A percentile compares a stretch with the other conserved stretches of the same genome.
phyloP scores from a whole-genome alignment of 352 stramenopile species.

The Phytophthora chlamydospora region DNA sequence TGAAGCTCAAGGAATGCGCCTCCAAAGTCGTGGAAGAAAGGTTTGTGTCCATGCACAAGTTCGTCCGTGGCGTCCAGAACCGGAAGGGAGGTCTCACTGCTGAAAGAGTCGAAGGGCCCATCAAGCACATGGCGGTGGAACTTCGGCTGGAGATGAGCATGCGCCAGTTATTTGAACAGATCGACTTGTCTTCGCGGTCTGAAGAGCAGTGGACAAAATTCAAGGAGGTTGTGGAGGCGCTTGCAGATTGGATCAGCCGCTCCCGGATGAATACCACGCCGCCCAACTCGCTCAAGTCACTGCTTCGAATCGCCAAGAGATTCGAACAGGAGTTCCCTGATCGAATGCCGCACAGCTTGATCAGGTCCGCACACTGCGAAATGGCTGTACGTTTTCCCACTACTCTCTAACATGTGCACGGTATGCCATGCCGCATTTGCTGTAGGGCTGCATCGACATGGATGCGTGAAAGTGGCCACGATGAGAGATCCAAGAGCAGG shows the following conservation, averaged over 20 bases:
- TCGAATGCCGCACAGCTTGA: background rate
- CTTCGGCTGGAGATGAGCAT: background rate
- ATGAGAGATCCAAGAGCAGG: too few relatives aligned
- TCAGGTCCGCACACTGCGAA: background rate
- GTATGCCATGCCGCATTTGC: too few relatives aligned
- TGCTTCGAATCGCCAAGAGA: background rate
- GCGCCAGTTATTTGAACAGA: background rate
- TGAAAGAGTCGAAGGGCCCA: background rate
- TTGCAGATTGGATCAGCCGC: conserved; percentile 1
- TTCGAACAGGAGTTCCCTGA: background rate
- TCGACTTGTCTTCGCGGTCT: background rate
- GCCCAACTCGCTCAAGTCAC: background rate
- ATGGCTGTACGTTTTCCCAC: too few relatives aligned
- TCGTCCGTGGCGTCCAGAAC: background rate
- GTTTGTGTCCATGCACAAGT: background rate
- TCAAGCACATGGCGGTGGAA: background rate
- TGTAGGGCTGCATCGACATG: too few relatives aligned
- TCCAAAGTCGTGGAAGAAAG: background rate
- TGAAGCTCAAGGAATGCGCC: background rate
- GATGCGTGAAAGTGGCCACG: too few relatives aligned
- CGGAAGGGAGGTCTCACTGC: background rate
- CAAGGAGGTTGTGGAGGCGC: background rate
- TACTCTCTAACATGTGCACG: too few relatives aligned
- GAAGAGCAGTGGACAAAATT: background rate
- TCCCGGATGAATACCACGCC: background rate